Percentiles rank a stretch among this genome's conserved stretches.
Conservation (phyloP, 148 eudicot species). For the Rhododendron ovatum region DNA sequence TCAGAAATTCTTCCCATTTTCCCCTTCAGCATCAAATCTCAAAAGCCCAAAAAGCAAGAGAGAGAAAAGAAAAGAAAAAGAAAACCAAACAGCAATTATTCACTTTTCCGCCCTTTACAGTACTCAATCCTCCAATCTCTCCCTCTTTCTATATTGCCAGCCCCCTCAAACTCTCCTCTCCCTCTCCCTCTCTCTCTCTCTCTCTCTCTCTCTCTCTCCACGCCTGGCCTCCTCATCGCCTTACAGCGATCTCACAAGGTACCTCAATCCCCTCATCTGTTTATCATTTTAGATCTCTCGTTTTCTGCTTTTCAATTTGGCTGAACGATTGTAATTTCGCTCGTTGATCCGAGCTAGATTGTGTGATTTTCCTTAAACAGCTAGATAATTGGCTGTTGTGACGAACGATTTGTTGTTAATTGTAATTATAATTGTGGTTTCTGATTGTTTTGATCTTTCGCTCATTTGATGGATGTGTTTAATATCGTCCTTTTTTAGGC, state of each 20-base stretch:
- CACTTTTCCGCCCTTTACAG: constrained; percentile 13
- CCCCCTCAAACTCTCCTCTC: background rate
- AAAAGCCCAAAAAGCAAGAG: constrained; percentile 21
- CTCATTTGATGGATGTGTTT: background rate
- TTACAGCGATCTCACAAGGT: constrained; percentile 20
- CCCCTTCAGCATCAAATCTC: constrained; percentile 5
- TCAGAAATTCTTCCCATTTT: constrained; percentile 11
- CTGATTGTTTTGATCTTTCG: background rate
- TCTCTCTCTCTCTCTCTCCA: constrained; percentile 12
- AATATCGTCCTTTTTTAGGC: background rate
- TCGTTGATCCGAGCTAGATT: constrained; percentile 11
- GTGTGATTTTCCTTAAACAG: background rate
- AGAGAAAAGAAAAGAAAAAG: constrained; percentile 10
- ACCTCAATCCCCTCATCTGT: background rate
- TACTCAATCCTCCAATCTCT: constrained; percentile 8
- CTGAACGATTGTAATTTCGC: background rate
- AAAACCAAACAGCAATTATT: constrained; percentile 28
- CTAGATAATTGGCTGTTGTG: background rate
- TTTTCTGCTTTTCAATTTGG: background rate
- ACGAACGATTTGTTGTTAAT: background rate
- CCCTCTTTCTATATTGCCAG: constrained; percentile 4
- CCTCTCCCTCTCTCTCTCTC: background rate
- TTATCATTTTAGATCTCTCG: constrained; percentile 11
- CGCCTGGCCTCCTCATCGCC: background rate
- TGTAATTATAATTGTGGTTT: background rate